Evolutionary conservation across 2,329 filamentous ascomycete species (phyloP), one percentile per base, ranked within the genome.

Genomic region (Fusarium sp.): DNA sequence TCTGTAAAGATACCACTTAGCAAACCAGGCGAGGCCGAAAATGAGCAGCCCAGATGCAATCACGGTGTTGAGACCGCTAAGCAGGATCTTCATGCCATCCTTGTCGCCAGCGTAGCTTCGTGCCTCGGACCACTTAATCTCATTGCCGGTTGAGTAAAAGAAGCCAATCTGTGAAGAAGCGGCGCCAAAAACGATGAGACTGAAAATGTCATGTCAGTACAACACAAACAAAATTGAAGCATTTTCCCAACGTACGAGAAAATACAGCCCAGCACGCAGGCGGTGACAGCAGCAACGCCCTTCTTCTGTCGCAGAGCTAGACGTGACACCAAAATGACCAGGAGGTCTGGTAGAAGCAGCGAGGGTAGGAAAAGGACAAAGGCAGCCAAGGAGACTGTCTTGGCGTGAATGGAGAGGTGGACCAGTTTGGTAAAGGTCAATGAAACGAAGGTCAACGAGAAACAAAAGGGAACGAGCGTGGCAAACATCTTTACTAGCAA

Each of bases 81-180:
- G 70, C 52, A 82, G 50, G 16, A 82, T 80, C 69, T 80, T 81
- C 62, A 80, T 74, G 54, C 76, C 79, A 58, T 82, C 79, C 35
- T 76, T 67, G 58, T 80, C 79, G 18, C 74, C 66, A 31, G 81
- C 79, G 42, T 81, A 80, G 16, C 75, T 65, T 27, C 72, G 60
- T 1, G 78, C 80, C 60, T 82, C 80, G 1, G 72, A 69, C 80
- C 80, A 82, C 35, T 80, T 76, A 10, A 82, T 66, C 56, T 81
- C 79, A 34, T 80, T 80, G 16, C 80, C 80, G 0, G 80, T 80
- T 20, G 78, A 69, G 64, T 75, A 79, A 59, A 73, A 82, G 75
- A 82, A 82, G 35, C 80, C 79, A 18, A 81, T 62, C 29, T 81
- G 79, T 5, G 80, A 80, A 2, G 80, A 73, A 45, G 80, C 80